Base-by-base conservation (phyloP, 352 stramenopile genomes). In the Globisporangium nodosum region DNA sequence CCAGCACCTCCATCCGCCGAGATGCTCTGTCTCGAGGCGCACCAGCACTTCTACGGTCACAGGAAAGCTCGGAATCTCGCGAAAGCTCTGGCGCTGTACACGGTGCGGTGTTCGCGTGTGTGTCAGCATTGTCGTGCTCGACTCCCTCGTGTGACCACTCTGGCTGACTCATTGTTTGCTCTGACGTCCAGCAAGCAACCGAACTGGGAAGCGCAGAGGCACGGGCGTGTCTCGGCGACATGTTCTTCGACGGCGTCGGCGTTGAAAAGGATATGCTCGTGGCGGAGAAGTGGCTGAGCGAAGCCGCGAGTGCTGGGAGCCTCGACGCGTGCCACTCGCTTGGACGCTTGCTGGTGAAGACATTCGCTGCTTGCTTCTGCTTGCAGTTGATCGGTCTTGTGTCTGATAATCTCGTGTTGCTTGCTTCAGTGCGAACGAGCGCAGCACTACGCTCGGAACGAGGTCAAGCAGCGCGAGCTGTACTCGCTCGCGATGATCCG, bases 11-110 rank as follows among this genome's bases (percentile, higher is more conserved):
- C 60, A 13, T 46, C 51, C 15, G 40, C 39, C 5, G 69, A 76
- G 39, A 60, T 67, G 31, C 58, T 89, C 11, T 90, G 71, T 49
- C 56, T 89, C n/a, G 66, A 82, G 60, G 83, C 69, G 1, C 81
- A 92, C 51, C 68, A 81, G 39, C 61, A 74, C 18, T 90, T 79
- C 62, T 90, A 88, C 40, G 80, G 82, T 9, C 76, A 92, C 45
- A 69, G 73, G 3, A 64, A 68, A 16, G 40, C 58, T 24, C 66
- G 72, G 20, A 63, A 85, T 56, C 49, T 72, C 13, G 20, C 43
- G 8, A 79, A 69, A 68, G 81, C 83, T 21, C 51, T 81, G 4
- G 51, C 70, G 6, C 60, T 90, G 12, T 91, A 93, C 66, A 68
- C 66, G 64, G 78, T 92, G 61, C 37, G 50, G 5, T 18, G 39